Evolutionary conservation across 257 asterid genomes (phyloP).

Genomic region (Solanum dulcamara): DNA sequence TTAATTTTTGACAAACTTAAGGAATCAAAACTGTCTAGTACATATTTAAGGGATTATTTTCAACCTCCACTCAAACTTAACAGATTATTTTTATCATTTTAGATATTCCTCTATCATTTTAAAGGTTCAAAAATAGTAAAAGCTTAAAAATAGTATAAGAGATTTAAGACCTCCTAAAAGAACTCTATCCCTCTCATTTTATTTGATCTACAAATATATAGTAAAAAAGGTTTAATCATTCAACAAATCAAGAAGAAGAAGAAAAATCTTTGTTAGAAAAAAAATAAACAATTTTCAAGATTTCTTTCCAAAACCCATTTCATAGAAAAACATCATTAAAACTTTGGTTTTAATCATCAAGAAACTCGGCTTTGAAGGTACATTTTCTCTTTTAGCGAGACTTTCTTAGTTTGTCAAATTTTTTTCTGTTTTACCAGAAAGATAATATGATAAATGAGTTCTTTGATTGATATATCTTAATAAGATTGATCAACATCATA

Average conservation of each 20-base stretch:
- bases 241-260: not conserved
- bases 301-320: not conserved
- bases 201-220: not conserved
- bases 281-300: not conserved
- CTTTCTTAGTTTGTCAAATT: not conserved
- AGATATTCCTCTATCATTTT: not conserved
- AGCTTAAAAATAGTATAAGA: not conserved
- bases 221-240: not conserved
- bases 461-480: not conserved
- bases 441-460: not conserved
- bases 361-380: not conserved
- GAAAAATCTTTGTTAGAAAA: not conserved
- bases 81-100: not conserved
- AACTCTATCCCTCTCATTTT: not conserved
- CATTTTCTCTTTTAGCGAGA: not conserved
- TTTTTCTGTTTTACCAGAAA: not conserved
- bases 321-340: not conserved
- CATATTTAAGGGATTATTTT: not conserved
- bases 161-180: not conserved
- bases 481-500: not conserved
- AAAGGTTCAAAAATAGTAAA: not conserved
- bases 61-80: not conserved
- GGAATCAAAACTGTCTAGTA: not conserved
- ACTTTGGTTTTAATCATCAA: not conserved
- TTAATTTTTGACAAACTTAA: not conserved